Evolutionary conservation across 345 rosid genomes (phyloP).

Genomic region (Salix suchowensis): DNA sequence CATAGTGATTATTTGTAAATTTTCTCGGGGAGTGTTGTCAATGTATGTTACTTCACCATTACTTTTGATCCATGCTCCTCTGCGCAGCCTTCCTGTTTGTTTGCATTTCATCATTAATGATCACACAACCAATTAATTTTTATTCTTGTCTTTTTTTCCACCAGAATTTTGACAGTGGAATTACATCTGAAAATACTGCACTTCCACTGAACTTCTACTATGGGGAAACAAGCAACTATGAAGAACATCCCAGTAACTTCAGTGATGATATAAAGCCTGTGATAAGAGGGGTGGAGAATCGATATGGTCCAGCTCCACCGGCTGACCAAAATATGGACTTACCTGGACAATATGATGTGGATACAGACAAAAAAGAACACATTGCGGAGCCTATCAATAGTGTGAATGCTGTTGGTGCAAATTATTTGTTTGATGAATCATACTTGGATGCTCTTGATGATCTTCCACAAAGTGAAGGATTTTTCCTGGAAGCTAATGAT

Average conservation of each 20-base stretch:
- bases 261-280: constrained; percentile 45
- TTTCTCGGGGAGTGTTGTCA: background rate
- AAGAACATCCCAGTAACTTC: constrained; percentile 34
- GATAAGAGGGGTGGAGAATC: constrained; percentile 27
- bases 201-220: constrained; percentile 38
- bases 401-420: constrained; percentile 25
- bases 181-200: constrained; percentile 39
- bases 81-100: background rate
- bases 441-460: constrained; percentile 41
- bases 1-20: background rate
- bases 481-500: constrained; percentile 65
- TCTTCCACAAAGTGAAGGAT: constrained; percentile 41
- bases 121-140: background rate
- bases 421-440: constrained; percentile 39
- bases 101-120: background rate
- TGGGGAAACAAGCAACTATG: constrained; percentile 54
- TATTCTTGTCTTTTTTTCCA: background rate
- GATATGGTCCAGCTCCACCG: constrained; percentile 16
- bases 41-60: background rate
- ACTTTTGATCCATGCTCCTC: background rate
- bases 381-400: constrained; percentile 32
- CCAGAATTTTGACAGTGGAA: constrained; percentile 40
- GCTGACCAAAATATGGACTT: constrained; percentile 35
- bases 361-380: constrained; percentile 42
- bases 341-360: constrained; percentile 36